Evolutionary conservation across 164 flowering plant genomes (phyloP).

Genomic region (Aristolochia contorta): DNA sequence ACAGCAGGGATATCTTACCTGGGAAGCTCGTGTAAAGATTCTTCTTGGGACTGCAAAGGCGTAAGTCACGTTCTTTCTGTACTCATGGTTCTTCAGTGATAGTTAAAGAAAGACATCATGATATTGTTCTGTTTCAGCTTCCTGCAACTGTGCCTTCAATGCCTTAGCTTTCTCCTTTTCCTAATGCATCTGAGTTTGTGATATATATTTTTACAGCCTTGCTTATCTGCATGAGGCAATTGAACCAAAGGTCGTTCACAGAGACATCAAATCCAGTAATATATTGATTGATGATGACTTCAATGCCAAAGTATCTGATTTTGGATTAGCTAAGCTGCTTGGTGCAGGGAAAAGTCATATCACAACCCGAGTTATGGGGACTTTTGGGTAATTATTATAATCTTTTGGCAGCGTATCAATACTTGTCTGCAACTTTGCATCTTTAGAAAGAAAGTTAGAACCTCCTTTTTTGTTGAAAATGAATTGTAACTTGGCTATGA

Average conservation of each 20-base stretch:
- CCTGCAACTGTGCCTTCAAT: not conserved
- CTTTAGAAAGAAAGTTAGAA: too few species aligned
- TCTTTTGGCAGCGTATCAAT: too few species aligned
- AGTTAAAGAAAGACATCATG: too few species aligned
- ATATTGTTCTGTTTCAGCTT: not conserved
- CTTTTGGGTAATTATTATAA: slow-evolving; percentile 56
- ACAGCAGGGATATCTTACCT: slow-evolving; percentile 72
- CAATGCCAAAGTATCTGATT: slow-evolving; percentile 83
- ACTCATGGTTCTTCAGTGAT: not conserved
- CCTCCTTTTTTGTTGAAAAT: too few species aligned
- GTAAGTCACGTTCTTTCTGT: slow-evolving; percentile 30
- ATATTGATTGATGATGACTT: slow-evolving; percentile 76
- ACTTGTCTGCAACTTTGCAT: too few species aligned
- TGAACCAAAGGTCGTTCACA: slow-evolving; percentile 85
- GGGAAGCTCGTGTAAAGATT: slow-evolving; percentile 86
- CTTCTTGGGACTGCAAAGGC: slow-evolving; percentile 87
- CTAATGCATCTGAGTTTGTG: not conserved
- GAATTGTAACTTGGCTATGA: too few species aligned
- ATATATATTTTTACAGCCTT: slow-evolving; percentile 39
- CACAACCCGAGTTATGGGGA: slow-evolving; percentile 93
- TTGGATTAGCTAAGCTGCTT: slow-evolving; percentile 82
- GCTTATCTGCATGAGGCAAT: slow-evolving; percentile 90
- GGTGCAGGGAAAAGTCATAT: slow-evolving; percentile 86
- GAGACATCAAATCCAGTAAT: slow-evolving; percentile 90
- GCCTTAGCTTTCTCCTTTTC: not conserved